Conservation (phyloP, 805 yeast species). For the Starmera caribaea region DNA sequence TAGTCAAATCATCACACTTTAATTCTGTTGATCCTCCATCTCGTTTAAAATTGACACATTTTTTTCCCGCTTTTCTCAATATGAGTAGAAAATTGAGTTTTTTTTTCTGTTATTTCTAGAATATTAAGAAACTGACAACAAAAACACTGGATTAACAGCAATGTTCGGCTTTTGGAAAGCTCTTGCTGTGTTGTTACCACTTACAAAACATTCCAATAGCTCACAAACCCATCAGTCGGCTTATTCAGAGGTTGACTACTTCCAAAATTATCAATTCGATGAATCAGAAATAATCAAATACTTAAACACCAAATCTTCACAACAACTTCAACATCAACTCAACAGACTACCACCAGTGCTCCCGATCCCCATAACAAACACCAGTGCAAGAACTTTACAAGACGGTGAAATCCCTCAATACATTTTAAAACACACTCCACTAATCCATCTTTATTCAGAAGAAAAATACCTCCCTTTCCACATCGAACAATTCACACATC, state of each 20-base stretch:
- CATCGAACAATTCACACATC: constrained; percentile 53
- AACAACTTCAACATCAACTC: constrained; percentile 1
- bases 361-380: constrained; percentile 18
- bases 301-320: not conserved
- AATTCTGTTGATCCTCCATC: no score
- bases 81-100: no score
- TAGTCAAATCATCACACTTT: no score
- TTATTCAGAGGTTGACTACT: constrained; percentile 8
- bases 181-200: no score
- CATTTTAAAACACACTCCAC: constrained; percentile 60
- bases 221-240: not conserved
- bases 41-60: no score
- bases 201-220: no score
- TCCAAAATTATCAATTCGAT: constrained; percentile 6
- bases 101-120: no score
- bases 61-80: no score
- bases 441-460: constrained; percentile 81
- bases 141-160: no score
- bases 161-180: no score
- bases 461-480: constrained; percentile 83
- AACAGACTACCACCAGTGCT: constrained; percentile 27
- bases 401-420: constrained; percentile 56
- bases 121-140: no score
- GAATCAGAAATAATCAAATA: constrained; percentile 4
- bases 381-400: constrained; percentile 26